Base-by-base conservation (phyloP, 805 yeast genomes). In the Starmerella sirachaensis region DNA sequence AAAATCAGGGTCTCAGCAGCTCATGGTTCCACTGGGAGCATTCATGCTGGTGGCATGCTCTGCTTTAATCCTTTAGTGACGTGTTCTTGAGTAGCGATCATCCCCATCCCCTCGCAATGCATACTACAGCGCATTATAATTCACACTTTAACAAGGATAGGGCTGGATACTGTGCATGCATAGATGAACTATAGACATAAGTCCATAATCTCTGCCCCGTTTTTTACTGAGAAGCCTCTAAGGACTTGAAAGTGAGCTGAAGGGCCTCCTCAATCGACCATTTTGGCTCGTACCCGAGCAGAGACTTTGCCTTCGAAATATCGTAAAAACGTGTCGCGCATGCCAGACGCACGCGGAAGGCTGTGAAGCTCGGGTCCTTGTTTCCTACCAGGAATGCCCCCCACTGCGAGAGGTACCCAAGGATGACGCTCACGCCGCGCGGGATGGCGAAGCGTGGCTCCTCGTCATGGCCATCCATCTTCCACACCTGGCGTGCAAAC, bases 271-370 rank as follows among this genome's bases (percentile, higher is more conserved):
- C 80, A 85, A 33, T 83, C 59, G 47, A 68, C 78, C 42, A 84
- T 86, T 24, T 69, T 27, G 99, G 98, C 45, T 64, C 62, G 58
- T 91, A 91, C 2, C 79, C 94, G 40, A 91, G 65, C 13, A 77
- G 43, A 10, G 60, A 59, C 54, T 83, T 85, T 4, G 98, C 97
- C 60, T 85, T 88, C 25, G 80, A 52, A 45, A 91, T 85, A 55
- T 86, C 83, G 58, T 88, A 95, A 59, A 91, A 91, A 59, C 98
- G 78, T 45, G 72, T 74, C 16, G 97, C 97, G 61, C 95, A 84
- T 10, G 86, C 86, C 38, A 88, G 76, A 46, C 74, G 79, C 17
- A 85, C 98, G 61, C 97, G 74, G 63, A 88, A 91, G 2, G 97
- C 94, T 2, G 97, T 85, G 45, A 91, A 66, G n/a, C 93, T 93